Evolutionary conservation across 1,284 basidiomycete genomes (phyloP), one percentile per base, ranked within the genome.

Genomic region (Acaromyces ingoldii): DNA sequence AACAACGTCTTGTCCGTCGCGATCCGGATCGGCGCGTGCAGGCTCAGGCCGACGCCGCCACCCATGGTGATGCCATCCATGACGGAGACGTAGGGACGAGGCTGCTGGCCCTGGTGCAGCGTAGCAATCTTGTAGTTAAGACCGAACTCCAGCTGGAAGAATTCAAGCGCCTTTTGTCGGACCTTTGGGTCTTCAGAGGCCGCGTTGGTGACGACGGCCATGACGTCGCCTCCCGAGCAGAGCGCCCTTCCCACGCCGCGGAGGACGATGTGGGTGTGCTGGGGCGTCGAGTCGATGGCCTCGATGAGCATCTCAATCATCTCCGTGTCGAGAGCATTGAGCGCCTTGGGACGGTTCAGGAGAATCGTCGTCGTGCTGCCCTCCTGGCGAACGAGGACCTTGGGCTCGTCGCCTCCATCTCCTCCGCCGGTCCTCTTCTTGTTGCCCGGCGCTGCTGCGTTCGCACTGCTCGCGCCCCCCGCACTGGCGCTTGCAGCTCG

Each of bases 211-310:
- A 63, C 63, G 24, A 80, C 84, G 70, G 72, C 79, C 59, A 84
- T 84, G 50, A 99, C 88, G 76, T 99, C 95, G 50, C 93, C 93
- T 21, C 93, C 95, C 4, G 90, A 87, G 74, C 92, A 98, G 72
- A 97, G 96, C 10, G 87, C 89, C 55, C 85, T 81, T 10, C 88
- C 89, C 25, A 80, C 79, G 19, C 90, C 69, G 24, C 71, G 65
- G 19, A 74, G 60, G 1, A 72, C 46, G 45, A 74, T 61, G 44
- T 65, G 57, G 25, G 67, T 34, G 2, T 41, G 38, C 19, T 26
- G 29, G 21, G 39, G 26, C n/a, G 42, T 19, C 58, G 88, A 89
- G 80, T 89, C 82, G 34, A 93, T 82, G 70, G 86, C 84, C 13
- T 83, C 80, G 34, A 82, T 79, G 22, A 98, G 80, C 15, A 84